These are phyloP conservation scores for Ogataea dorogensis DNA, from an alignment of 805 yeast genomes.

Conservation along the genomic window DNA sequence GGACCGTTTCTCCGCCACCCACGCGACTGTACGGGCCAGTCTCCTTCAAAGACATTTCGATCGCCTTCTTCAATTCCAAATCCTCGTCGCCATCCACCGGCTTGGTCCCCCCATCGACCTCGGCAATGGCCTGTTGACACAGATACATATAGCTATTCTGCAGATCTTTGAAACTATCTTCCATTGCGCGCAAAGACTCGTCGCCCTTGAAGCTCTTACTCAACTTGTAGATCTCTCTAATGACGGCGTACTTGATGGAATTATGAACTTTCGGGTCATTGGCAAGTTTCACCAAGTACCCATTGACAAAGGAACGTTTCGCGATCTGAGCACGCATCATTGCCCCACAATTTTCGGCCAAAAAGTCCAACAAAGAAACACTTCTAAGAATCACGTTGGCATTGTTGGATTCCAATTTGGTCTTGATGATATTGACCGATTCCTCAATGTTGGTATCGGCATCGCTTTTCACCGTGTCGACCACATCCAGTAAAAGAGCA, in stretches of 20 bases:
- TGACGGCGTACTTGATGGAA: constrained; percentile 62
- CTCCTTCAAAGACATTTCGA: constrained; percentile 71
- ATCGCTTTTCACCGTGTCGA: constrained; percentile 61
- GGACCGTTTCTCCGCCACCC: too few species aligned
- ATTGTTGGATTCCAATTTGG: constrained; percentile 49
- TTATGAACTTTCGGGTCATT: constrained; percentile 58
- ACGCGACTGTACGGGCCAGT: constrained; percentile 32
- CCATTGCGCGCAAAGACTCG: constrained; percentile 71
- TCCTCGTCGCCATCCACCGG: constrained; percentile 50
- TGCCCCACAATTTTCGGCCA: constrained; percentile 79
- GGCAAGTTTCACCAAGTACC: constrained; percentile 45
- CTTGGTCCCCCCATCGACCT: constrained; percentile 26
- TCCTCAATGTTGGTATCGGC: constrained; percentile 55
- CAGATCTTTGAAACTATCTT: constrained; percentile 55
- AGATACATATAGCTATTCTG: constrained; percentile 40
- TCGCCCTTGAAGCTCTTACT: constrained; percentile 64
- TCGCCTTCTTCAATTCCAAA: constrained; percentile 71
- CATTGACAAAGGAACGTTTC: constrained; percentile 49
- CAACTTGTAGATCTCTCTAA: constrained; percentile 68
- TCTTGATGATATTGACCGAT: constrained; percentile 45
- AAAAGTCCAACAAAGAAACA: constrained; percentile 51
- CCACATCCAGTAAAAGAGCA: constrained; percentile 60
- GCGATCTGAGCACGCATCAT: constrained; percentile 63
- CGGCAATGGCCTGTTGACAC: constrained; percentile 31
- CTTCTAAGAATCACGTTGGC: constrained; percentile 68